Base-by-base conservation (phyloP, 2,329 filamentous ascomycete genomes). In the Claviceps citrina region DNA sequence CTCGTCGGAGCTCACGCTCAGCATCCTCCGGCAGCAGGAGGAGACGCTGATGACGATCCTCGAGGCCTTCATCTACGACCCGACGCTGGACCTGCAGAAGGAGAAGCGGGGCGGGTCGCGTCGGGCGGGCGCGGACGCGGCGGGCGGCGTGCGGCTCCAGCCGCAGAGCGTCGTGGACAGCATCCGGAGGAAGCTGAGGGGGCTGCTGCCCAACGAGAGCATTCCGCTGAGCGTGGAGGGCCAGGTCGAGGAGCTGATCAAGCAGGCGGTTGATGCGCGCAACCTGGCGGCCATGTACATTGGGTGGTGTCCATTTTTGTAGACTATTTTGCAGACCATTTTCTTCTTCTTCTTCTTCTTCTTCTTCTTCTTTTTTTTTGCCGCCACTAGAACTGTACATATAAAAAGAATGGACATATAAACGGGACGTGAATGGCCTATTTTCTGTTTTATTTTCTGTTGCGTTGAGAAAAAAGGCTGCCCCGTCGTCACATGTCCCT, bases 41-140 rank as follows among this genome's bases (percentile, higher is more conserved):
- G 93, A 98, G 60, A 94, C 89, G 30, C 67, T 98, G 43, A 94
- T 98, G 79, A 95, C 89, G 0, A 89, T 98, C 37, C 69, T 99
- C 1, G 93, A 98, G 63, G 87, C 91, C 0, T 99, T 98, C 55
- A 74, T 98, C 47, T 87, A 98, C 55, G 91, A 99, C 56, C 91
- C 91, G 0, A 96, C 93, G 12, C 78, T 94, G 10, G 93, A 99
- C 54, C 77, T 96, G 46, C 76, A 95, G 51, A 65, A 65, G 46
- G 81, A 81, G 39, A 85, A 81, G 56, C 60, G 57, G 15, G 43
- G 50, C 26, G n/a, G n/a, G n/a, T n/a, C n/a, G n/a, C n/a, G n/a
- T 52, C 56, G 31, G 55, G 51, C 36, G 51, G 53, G 36, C 51
- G 53, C 28, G 59, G 71, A 39, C 19, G 20, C 1, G 32, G 18